These are phyloP conservation scores for Pelomyxa schiedti DNA, from an alignment of 78 protist species.

Conservation along the genomic window DNA sequence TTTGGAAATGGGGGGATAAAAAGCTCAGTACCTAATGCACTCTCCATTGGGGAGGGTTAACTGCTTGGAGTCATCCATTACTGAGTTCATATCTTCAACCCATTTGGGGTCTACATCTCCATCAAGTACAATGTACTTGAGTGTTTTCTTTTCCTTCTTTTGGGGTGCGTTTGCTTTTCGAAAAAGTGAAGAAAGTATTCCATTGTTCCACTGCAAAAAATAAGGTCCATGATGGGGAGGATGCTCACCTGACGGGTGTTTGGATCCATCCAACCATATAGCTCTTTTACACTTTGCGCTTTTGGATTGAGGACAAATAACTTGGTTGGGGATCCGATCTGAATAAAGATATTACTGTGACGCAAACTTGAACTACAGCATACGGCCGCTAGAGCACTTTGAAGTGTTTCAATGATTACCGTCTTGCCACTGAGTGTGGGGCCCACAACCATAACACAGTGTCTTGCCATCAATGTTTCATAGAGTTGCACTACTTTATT, in stretches of 20 bases:
- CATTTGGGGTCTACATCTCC: conserved; percentile 90
- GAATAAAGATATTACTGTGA: too few relatives aligned
- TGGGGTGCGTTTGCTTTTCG: conserved; percentile 26
- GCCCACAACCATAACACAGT: conserved; percentile 86
- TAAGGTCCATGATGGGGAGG: too few relatives aligned
- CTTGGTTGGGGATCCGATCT: not conserved
- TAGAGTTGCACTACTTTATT: conserved; percentile 63
- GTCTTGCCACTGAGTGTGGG: conserved; percentile 83
- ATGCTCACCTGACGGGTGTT: conserved; percentile 74
- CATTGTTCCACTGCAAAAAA: conserved; percentile 93
- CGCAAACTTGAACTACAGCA: not conserved
- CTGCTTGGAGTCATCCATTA: conserved; percentile 90
- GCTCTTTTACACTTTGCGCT: conserved; percentile 65
- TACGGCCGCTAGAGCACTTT: conserved; percentile 27
- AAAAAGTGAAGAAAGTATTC: conserved; percentile 77
- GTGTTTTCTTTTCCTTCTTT: not conserved
- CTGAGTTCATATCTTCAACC: conserved; percentile 93
- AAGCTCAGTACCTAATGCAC: conserved; percentile 46
- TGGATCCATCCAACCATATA: conserved; percentile 84
- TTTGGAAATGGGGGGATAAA: conserved; percentile 65
- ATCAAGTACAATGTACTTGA: conserved; percentile 72
- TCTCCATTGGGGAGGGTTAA: conserved; percentile 83
- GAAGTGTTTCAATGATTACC: conserved; percentile 16
- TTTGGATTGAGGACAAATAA: conserved; percentile 66
- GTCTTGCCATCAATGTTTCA: conserved; percentile 62